Evolutionary conservation across 2,329 filamentous ascomycete species (phyloP), one percentile per base, ranked within the genome.

Genomic region (Cryphonectria carpinicola): DNA sequence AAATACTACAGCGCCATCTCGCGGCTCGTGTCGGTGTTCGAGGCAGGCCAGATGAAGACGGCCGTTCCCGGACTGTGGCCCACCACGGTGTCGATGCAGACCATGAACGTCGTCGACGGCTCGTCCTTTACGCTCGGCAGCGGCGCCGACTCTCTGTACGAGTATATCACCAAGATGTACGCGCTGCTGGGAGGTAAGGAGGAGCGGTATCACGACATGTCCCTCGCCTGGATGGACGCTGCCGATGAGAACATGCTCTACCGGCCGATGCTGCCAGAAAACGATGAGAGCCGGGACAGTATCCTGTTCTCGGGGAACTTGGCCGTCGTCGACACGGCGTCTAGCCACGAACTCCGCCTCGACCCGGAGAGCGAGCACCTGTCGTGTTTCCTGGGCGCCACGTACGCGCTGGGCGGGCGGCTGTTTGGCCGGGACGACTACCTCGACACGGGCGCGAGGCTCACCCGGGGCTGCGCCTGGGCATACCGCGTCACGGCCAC

Each of bases 1-100:
- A 93, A 92, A 75, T 95, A 93, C 81, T 93, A 91, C 77, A 90
- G 93, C 77, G 92, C 90, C 7, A 85, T 92, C 71, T 87, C 89
- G 41, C 85, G 87, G 7, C 87, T 95, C 67, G 93, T 90, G 74
- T 85, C 92, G 69, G 84, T 89, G 25, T 86, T 95, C 72, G 86
- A 91, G 71, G 80, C 83, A 4, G 86, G 87, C 68, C 93, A 95
- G 81, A 87, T 88, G 73, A 80, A 84, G 22, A 94, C 92, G 0
- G 83, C 81, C 22, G 79, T 95, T 1, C 92, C 92, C 0, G 93
- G 93, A 0, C 84, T 94, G 79, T 95, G 92, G 91, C 92, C 92
- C 1, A 84, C 89, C 65, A 83, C 81, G 69, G 80, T 94, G 13
- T 89, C 91, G 76, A 88, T 77, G 86, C 84, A 72, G 83, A 84